Base-by-base conservation (phyloP, 441 rosid species). In the Daphne laureola region DNA sequence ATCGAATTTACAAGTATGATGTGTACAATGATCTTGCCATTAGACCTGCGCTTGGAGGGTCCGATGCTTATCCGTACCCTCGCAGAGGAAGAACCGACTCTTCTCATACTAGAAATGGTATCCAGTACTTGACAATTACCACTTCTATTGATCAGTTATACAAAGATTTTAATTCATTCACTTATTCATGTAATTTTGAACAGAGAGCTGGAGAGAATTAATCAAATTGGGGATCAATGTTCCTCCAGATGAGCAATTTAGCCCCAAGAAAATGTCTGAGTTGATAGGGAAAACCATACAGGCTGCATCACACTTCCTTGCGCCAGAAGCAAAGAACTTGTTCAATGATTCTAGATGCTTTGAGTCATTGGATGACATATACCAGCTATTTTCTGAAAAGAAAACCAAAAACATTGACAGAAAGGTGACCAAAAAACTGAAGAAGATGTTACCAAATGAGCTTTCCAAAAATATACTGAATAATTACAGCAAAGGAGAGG, bases 161-260 rank as follows among this genome's bases (percentile, higher is more conserved):
- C 46, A 43, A n/a, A 43, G 14, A 9, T 18, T 49, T n/a, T 49
- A 26, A 16, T 53, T 3, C 43, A 11, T 38, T 54, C 17, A 18
- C 16, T 57, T 15, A 47, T 53, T 18, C 4, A 26, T 21, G 14
- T 56, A 79, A 79, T 65, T 53, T 64, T 67, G 12, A 36, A 53
- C 73, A 7, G 69, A 69, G 57, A 77, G 74, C 68, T 63, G 49
- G 44, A 57, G 59, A 12, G 66, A 63, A 57, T 64, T 17, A 14
- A 65, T 73, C 38, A 58, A 62, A 73, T 51, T 79, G 55, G 78
- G 76, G 49, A 35, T 59, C 49, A 68, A 71, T 64, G 83, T 85
- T 47, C 93, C 93, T 11, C 77, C 89, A 15, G 86, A 78, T 17
- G 93, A 85, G 68, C 69, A 70, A 51, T 63, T 73, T 18, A 76